These are phyloP conservation scores for Cystoisospora suis DNA, from an alignment of 169 alveolate genomes.

Conservation along the genomic window DNA sequence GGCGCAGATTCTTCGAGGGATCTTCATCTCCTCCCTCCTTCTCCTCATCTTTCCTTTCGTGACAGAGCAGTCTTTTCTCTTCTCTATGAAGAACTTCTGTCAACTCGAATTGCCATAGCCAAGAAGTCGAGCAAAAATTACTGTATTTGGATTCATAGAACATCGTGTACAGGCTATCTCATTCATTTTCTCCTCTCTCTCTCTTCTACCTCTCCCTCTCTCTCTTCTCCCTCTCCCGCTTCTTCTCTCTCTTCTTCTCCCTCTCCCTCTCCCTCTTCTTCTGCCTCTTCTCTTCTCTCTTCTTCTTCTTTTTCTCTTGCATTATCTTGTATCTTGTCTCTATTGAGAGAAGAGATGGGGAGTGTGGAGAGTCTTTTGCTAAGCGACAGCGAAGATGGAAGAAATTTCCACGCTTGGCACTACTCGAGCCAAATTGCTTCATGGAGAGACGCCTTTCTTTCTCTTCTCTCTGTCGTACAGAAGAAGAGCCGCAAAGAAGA, in stretches of 20 bases:
- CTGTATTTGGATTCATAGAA: conserved; percentile 52
- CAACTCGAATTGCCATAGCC: background rate
- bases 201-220: background rate
- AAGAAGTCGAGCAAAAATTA: conserved; percentile 27
- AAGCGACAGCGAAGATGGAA: background rate
- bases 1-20: no score
- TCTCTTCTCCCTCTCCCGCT: background rate
- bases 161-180: conserved; percentile 31
- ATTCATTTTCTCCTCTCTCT: background rate
- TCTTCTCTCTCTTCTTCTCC: background rate
- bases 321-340: no score
- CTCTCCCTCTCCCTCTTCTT: background rate
- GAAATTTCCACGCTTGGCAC: conserved; percentile 62
- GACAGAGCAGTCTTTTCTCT: background rate
- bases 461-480: background rate
- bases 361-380: conserved; percentile 24
- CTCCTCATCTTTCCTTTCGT: background rate
- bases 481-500: background rate
- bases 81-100: background rate
- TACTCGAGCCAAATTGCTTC: background rate
- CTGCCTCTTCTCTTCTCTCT: no score
- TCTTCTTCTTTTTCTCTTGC: no score
- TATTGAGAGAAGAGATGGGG: no score
- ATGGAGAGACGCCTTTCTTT: conserved; percentile 21
- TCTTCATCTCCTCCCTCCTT: background rate